These are phyloP conservation scores for Puccinellia tenuiflora DNA, from an alignment of 176 grass and related monocot species.

Conservation along the genomic window DNA sequence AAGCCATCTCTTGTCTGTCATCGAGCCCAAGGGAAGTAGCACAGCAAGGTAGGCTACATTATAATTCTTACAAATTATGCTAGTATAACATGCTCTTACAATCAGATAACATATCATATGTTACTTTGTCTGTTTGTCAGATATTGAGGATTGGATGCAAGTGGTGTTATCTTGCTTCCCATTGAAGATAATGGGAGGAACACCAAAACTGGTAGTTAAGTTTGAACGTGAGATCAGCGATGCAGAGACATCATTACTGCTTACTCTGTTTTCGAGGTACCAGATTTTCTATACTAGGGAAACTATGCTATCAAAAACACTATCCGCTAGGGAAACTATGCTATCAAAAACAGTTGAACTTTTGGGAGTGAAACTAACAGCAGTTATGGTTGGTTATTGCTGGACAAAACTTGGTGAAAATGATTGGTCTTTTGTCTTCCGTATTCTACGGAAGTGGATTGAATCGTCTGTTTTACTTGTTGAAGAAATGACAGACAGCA, in stretches of 20 bases:
- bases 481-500: constrained; percentile 69
- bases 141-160: constrained; percentile 80
- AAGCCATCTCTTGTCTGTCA: constrained; percentile 55
- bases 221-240: constrained; percentile 39
- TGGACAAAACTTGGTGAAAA: constrained; percentile 60
- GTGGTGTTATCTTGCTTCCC: constrained; percentile 69
- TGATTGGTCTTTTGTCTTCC: constrained; percentile 69
- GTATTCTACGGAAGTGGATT: constrained; percentile 53
- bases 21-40: constrained; percentile 17
- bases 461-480: constrained; percentile 73
- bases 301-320: constrained; percentile 18
- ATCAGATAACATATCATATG: constrained; percentile 17
- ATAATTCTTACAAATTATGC: neutral
- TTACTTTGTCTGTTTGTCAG: constrained; percentile 49
- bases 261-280: constrained; percentile 58
- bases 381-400: constrained; percentile 75
- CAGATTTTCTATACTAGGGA: constrained; percentile 34
- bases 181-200: constrained; percentile 46
- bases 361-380: constrained; percentile 63
- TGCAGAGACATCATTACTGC: constrained; percentile 53
- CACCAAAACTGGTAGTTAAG: constrained; percentile 46
- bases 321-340: neutral
- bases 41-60: constrained; percentile 47
- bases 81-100: neutral
- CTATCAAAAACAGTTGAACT: constrained; percentile 44